Conservation (phyloP, 2,329 filamentous ascomycete genomes). For the Cordyceps militaris region DNA sequence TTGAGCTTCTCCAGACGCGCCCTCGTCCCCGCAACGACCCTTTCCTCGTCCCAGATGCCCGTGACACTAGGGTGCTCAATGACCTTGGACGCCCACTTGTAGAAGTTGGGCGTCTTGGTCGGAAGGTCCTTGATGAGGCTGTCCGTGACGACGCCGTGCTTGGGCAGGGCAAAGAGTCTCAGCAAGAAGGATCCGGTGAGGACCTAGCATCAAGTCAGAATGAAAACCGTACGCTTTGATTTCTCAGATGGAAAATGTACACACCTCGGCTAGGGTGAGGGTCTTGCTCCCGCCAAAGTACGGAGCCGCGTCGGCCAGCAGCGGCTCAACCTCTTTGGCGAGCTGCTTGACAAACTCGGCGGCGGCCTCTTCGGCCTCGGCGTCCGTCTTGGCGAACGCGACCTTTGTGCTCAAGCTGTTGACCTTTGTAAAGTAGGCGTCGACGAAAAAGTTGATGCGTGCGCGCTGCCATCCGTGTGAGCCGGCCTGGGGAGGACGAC, state of each 20-base stretch:
- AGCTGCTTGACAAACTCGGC: slow-evolving; percentile 48
- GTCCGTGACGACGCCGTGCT: slow-evolving; percentile 46
- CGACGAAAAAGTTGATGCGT: slow-evolving; percentile 63
- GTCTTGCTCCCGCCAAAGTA: slow-evolving; percentile 59
- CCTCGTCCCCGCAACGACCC: slow-evolving; percentile 17
- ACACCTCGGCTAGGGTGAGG: slow-evolving; percentile 68
- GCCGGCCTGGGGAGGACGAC: no score
- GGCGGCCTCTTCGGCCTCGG: slow-evolving; percentile 41
- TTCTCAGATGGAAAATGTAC: slow-evolving; percentile 11
- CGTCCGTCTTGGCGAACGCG: slow-evolving; percentile 39
- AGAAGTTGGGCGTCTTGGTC: slow-evolving; percentile 56
- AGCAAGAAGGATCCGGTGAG: slow-evolving; percentile 61
- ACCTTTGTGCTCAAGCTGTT: slow-evolving; percentile 39
- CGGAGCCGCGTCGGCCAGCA: slow-evolving; percentile 49
- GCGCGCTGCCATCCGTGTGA: slow-evolving; percentile 41
- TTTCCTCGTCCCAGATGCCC: slow-evolving; percentile 40
- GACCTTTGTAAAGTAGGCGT: slow-evolving; percentile 60
- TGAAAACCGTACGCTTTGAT: neutral
- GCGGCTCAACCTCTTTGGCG: slow-evolving; percentile 66
- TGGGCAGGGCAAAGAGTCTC: slow-evolving; percentile 47
- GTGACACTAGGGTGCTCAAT: slow-evolving; percentile 58
- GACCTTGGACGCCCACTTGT: slow-evolving; percentile 58
- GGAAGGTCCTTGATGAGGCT: slow-evolving; percentile 40
- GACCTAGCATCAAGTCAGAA: slow-evolving; percentile 34
- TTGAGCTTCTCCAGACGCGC: slow-evolving; percentile 16